phyloP scores from a whole-genome alignment of 2,329 filamentous ascomycete species.

The Bipolaris zeicola region DNA sequence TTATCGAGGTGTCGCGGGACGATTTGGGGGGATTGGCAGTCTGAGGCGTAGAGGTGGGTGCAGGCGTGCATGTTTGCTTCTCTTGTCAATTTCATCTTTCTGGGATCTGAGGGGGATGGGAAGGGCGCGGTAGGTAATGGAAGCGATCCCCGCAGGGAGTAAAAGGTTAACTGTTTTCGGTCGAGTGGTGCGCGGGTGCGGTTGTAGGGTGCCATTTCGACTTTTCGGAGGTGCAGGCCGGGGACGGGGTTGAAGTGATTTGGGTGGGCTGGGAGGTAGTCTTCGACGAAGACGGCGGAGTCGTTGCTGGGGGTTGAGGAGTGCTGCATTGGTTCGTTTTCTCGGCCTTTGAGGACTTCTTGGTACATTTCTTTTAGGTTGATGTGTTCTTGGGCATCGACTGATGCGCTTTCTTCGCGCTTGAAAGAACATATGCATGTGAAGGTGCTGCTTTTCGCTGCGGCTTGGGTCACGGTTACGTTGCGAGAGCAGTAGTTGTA shows the following conservation, averaged over 20 bases:
- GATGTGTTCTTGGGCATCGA: constrained; percentile 44
- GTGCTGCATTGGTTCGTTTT: not conserved
- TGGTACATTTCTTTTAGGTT: constrained; percentile 46
- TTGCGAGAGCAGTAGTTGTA: constrained; percentile 58
- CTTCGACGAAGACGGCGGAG: not conserved
- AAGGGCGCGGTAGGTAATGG: not conserved
- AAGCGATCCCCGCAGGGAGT: not conserved
- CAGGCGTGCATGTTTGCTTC: constrained; percentile 61
- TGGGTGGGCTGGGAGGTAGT: not conserved
- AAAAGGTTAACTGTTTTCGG: not conserved
- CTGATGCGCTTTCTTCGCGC: constrained; percentile 45
- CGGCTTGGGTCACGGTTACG: constrained; percentile 58
- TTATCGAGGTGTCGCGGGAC: constrained; percentile 53
- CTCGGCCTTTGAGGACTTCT: constrained; percentile 19
- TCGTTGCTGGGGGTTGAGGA: not conserved
- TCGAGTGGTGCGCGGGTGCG: not conserved
- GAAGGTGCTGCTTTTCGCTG: constrained; percentile 56
- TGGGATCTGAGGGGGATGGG: not conserved
- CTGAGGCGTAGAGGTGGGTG: constrained; percentile 63
- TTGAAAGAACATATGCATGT: constrained; percentile 61
- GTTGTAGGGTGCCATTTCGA: not conserved
- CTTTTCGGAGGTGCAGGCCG: not conserved
- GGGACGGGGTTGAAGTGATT: not conserved
- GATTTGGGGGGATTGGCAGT: constrained; percentile 61
- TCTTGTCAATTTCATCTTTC: constrained; percentile 12